A percentile compares a stretch with the other conserved stretches of the same genome.
These are phyloP conservation scores for Penicillium lividum DNA, from an alignment of 495 filamentous ascomycete species.

Conservation along the genomic window DNA sequence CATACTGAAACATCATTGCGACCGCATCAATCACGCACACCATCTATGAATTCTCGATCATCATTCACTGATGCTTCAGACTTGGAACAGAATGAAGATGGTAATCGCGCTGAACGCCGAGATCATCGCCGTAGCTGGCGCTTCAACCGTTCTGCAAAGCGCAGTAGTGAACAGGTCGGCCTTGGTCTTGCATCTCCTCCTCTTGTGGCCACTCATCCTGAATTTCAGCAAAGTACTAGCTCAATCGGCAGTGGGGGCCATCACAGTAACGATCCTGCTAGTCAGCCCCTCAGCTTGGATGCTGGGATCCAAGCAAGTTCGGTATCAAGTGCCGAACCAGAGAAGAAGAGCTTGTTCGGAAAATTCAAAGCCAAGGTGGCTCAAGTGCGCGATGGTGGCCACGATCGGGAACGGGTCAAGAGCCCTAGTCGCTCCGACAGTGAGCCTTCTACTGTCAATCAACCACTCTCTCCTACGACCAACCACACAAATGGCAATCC, in stretches of 20 bases:
- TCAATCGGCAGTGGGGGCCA: constrained; percentile 62
- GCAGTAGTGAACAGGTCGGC: constrained; percentile 55
- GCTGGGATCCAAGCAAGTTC: constrained; percentile 36
- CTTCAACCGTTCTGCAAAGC: constrained; percentile 58
- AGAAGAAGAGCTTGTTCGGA: constrained; percentile 71
- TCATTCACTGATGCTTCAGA: constrained; percentile 79
- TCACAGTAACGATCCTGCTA: constrained; percentile 39
- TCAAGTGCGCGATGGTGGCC: constrained; percentile 68
- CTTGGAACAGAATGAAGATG: constrained; percentile 66
- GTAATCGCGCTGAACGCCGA: constrained; percentile 61
- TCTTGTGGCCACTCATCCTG: constrained; percentile 58
- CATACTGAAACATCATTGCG: constrained; percentile 55
- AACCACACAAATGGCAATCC: constrained; percentile 26
- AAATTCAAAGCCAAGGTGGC: constrained; percentile 86
- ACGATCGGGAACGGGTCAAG: constrained; percentile 58
- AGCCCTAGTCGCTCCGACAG: constrained; percentile 49
- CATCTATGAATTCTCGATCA: constrained; percentile 68
- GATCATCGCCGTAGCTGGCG: constrained; percentile 66
- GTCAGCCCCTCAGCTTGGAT: constrained; percentile 41
- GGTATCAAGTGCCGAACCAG: constrained; percentile 48
- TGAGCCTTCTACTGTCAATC: constrained; percentile 27
- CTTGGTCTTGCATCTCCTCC: constrained; percentile 50
- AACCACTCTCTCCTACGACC: constrained; percentile 30
- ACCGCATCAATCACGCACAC: constrained; percentile 63
- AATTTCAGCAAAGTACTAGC: constrained; percentile 68